A percentile compares a stretch with the other conserved stretches of the same genome.
Evolutionary conservation across 2,329 filamentous ascomycete species (phyloP).

Genomic region (Blastomyces emzantsi): DNA sequence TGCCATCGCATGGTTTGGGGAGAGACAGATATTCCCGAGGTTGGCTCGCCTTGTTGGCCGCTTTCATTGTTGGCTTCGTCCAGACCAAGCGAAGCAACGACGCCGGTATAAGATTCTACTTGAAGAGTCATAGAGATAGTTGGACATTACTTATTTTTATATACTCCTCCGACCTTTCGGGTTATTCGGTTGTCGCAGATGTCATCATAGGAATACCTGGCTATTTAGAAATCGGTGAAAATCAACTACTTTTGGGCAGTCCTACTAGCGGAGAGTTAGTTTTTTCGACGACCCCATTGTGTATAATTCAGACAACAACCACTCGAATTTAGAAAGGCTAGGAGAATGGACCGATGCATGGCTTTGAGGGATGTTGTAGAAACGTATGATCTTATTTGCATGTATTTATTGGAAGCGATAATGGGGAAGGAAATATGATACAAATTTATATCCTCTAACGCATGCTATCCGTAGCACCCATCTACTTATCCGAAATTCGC

Average conservation of each 20-base stretch:
- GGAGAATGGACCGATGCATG: background rate
- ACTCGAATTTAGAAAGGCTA: background rate
- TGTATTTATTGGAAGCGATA: background rate
- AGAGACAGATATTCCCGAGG: conserved; percentile 60
- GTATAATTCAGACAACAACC: background rate
- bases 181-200: background rate
- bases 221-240: background rate
- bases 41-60: conserved; percentile 60
- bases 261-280: background rate
- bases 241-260: background rate
- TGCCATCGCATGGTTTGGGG: conserved; percentile 57
- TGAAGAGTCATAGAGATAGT: conserved; percentile 51
- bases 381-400: background rate
- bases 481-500: background rate
- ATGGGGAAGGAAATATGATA: background rate
- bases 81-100: conserved; percentile 59
- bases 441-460: background rate
- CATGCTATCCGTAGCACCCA: background rate
- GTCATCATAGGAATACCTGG: background rate
- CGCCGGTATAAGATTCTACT: conserved; percentile 80
- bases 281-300: background rate
- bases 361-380: background rate
- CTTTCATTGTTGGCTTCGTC: conserved; percentile 48
- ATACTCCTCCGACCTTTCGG: background rate
- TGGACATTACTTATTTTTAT: background rate